These are phyloP conservation scores for Penicillium antarcticum DNA, from an alignment of 495 filamentous ascomycete species.

Conservation along the genomic window DNA sequence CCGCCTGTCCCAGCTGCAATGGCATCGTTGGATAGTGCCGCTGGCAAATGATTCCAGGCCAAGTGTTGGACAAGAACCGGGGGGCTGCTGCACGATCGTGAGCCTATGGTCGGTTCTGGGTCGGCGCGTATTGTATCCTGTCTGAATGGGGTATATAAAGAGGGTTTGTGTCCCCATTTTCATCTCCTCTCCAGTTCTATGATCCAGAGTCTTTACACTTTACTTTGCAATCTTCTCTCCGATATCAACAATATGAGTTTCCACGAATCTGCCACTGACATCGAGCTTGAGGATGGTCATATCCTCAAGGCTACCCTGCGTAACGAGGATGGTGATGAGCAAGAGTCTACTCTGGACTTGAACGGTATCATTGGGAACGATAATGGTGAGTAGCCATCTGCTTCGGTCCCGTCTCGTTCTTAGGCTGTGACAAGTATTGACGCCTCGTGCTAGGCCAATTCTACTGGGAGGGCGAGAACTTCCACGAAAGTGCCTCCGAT, in stretches of 20 bases:
- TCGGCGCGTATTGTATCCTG: neutral
- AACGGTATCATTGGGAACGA: slow-evolving; percentile 42
- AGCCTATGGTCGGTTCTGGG: neutral
- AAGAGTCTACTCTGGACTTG: slow-evolving; percentile 38
- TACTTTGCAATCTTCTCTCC: slow-evolving; percentile 1
- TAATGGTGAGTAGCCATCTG: slow-evolving; percentile 29
- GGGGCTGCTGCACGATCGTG: slow-evolving; percentile 7
- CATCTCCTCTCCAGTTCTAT: neutral
- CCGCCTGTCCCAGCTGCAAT: slow-evolving; percentile 7
- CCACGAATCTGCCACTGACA: slow-evolving; percentile 33
- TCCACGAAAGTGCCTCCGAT: slow-evolving; percentile 34
- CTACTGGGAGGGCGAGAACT: slow-evolving; percentile 41
- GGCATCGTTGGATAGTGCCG: slow-evolving; percentile 2
- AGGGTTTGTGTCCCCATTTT: neutral
- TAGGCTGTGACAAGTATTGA: neutral
- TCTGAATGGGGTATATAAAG: slow-evolving; percentile 3
- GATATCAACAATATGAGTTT: slow-evolving; percentile 40
- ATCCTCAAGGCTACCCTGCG: slow-evolving; percentile 35
- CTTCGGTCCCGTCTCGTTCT: neutral
- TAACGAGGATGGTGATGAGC: slow-evolving; percentile 24
- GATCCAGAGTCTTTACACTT: neutral
- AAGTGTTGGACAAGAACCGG: slow-evolving; percentile 15
- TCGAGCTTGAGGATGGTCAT: slow-evolving; percentile 39
- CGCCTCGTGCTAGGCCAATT: slow-evolving; percentile 35
- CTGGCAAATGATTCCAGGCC: slow-evolving; percentile 16